These are phyloP conservation scores for Schrenkiella parvula DNA, from an alignment of 345 rosid species.

Conservation along the genomic window DNA sequence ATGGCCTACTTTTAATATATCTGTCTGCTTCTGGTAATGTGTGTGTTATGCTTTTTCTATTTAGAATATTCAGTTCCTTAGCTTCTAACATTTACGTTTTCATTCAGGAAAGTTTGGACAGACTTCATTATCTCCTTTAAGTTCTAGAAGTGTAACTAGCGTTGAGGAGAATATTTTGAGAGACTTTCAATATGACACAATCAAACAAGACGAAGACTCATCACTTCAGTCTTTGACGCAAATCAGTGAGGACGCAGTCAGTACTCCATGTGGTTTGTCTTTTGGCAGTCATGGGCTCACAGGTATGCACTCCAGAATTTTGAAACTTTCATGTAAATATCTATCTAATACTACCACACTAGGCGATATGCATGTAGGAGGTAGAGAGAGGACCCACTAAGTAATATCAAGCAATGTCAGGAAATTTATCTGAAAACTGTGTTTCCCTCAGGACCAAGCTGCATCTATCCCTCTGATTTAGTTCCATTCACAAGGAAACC, in stretches of 20 bases:
- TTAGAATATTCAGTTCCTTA: conserved; percentile 19
- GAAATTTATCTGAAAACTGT: background rate
- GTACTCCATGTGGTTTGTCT: conserved; percentile 48
- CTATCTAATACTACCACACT: background rate
- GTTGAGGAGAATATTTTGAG: conserved; percentile 43
- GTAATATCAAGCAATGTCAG: background rate
- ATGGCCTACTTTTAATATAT: conserved; percentile 78
- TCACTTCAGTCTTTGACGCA: conserved; percentile 40
- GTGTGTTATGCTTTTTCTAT: background rate
- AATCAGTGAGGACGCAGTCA: conserved; percentile 45
- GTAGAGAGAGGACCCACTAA: background rate
- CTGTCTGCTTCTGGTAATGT: conserved; percentile 84
- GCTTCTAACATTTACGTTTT: conserved; percentile 28
- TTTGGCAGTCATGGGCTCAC: conserved; percentile 73
- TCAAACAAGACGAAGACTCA: conserved; percentile 44
- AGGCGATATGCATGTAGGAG: conserved; percentile 1
- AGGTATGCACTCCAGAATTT: conserved; percentile 45
- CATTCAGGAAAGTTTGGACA: conserved; percentile 52
- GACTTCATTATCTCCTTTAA: conserved; percentile 39
- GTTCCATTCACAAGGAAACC: conserved; percentile 92
- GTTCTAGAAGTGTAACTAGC: conserved; percentile 44
- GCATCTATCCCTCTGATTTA: conserved; percentile 77
- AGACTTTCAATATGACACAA: conserved; percentile 46
- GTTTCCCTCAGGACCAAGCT: conserved; percentile 58
- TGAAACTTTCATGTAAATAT: conserved; percentile 1